Evolutionary conservation across 345 rosid species (phyloP).

Genomic region (Salix dunnii): DNA sequence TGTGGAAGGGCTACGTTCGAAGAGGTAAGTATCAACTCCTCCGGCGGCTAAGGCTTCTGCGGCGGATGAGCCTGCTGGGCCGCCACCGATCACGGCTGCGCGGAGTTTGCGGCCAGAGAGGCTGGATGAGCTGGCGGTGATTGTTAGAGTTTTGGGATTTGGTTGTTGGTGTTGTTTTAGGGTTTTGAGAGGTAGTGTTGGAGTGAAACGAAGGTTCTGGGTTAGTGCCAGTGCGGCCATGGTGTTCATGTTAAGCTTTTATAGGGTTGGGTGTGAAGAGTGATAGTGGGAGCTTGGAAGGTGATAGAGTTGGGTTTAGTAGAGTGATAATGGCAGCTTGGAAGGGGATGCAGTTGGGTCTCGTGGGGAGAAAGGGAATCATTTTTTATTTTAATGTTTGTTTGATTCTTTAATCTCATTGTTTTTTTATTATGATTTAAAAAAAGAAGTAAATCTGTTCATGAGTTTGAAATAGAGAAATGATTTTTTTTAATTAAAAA

Average conservation of each 20-base stretch:
- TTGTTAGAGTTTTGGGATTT: slow-evolving; percentile 6
- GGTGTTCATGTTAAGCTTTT: neutral
- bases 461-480: too few relatives aligned
- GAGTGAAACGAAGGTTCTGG: neutral
- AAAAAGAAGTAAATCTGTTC: too few relatives aligned
- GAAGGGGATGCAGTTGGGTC: neutral
- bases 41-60: slow-evolving; percentile 54
- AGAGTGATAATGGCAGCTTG: too few relatives aligned
- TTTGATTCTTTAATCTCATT: too few relatives aligned
- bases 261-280: neutral
- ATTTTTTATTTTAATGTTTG: too few relatives aligned
- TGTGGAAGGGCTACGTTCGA: slow-evolving; percentile 51
- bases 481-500: too few relatives aligned
- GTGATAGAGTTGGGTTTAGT: neutral
- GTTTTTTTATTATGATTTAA: too few relatives aligned
- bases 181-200: slow-evolving; percentile 15
- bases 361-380: neutral
- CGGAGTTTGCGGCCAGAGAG: slow-evolving; percentile 47
- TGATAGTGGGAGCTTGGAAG: neutral
- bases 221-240: slow-evolving; percentile 1
- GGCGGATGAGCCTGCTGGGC: slow-evolving; percentile 63
- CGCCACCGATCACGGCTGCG: slow-evolving; percentile 58
- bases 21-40: slow-evolving; percentile 62
- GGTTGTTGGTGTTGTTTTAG: neutral
- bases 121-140: slow-evolving; percentile 19